Conservation (phyloP, 352 stramenopile species). For the Phytophthora tubulina region DNA sequence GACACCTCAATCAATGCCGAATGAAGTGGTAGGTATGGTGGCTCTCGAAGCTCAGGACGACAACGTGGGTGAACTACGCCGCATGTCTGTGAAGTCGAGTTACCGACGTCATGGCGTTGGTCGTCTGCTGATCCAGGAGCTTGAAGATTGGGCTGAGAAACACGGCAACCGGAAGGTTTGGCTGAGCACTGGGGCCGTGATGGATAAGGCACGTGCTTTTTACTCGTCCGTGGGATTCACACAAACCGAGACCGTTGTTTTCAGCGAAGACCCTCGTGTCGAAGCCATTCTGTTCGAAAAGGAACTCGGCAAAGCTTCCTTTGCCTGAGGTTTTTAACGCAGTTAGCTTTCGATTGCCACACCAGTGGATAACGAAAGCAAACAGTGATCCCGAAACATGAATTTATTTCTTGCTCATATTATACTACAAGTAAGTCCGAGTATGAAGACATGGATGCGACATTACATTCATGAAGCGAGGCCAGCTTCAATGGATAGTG, state of each 20-base stretch:
- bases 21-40: conserved; percentile 30
- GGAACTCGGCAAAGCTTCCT: conserved; percentile 1
- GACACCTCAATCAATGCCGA: conserved; percentile 6
- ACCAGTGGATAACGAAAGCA: neutral
- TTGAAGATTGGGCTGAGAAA: conserved; percentile 29
- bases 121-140: conserved; percentile 13
- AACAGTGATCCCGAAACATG: neutral
- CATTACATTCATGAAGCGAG: conserved; percentile 12
- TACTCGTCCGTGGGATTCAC: conserved; percentile 32
- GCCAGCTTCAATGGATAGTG: neutral
- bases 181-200: conserved; percentile 25
- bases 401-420: conserved; percentile 1
- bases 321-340: neutral
- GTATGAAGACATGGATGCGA: neutral
- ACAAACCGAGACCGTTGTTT: conserved; percentile 25
- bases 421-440: neutral
- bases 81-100: conserved; percentile 34
- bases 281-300: conserved; percentile 42
- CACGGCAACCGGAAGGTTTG: conserved; percentile 31
- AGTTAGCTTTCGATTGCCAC: neutral
- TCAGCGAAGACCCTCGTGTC: conserved; percentile 30
- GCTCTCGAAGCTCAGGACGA: conserved; percentile 23
- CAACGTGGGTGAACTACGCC: conserved; percentile 28
- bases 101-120: conserved; percentile 34
- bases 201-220: conserved; percentile 33